phyloP scores from a whole-genome alignment of 768 basidiomycete species.

The Chalciporus sphaerocephalus region DNA sequence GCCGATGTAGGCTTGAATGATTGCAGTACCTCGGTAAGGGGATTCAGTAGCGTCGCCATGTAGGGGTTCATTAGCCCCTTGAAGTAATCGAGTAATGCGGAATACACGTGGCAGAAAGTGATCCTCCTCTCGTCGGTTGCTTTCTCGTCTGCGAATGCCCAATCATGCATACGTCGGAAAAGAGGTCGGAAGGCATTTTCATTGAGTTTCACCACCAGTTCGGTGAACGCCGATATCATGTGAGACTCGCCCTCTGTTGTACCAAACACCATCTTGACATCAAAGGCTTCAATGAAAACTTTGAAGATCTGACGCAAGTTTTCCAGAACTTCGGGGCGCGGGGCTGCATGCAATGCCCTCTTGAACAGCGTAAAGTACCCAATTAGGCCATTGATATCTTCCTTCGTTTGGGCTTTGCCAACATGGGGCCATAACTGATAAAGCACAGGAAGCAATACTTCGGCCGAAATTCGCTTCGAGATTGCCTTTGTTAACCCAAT shows the following conservation, averaged over 20 bases:
- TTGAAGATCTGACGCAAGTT: conserved; percentile 67
- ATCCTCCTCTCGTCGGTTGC: conserved; percentile 48
- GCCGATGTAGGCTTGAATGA: conserved; percentile 37
- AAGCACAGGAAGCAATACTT: conserved; percentile 63
- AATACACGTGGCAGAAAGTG: conserved; percentile 73
- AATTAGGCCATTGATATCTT: conserved; percentile 24
- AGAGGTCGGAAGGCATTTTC: conserved; percentile 88
- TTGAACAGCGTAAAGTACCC: conserved; percentile 68
- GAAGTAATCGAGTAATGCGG: conserved; percentile 77
- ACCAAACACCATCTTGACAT: conserved; percentile 38
- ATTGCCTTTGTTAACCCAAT: conserved; percentile 54
- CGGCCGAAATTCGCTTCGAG: conserved; percentile 66
- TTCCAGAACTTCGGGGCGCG: conserved; percentile 59
- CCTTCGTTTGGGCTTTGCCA: conserved; percentile 32
- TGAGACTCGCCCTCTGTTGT: conserved; percentile 42
- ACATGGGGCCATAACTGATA: conserved; percentile 50
- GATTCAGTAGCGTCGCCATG: conserved; percentile 69
- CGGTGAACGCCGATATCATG: conserved; percentile 72
- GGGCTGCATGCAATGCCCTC: conserved; percentile 58
- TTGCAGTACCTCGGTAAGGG: conserved; percentile 61
- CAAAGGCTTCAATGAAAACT: conserved; percentile 76
- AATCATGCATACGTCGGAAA: conserved; percentile 89
- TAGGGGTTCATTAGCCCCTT: conserved; percentile 91
- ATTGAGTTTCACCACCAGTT: conserved; percentile 88
- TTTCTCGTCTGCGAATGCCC: conserved; percentile 71